Base-by-base conservation (phyloP, 176 grass and related monocot genomes). In the Juncus inflexus region DNA sequence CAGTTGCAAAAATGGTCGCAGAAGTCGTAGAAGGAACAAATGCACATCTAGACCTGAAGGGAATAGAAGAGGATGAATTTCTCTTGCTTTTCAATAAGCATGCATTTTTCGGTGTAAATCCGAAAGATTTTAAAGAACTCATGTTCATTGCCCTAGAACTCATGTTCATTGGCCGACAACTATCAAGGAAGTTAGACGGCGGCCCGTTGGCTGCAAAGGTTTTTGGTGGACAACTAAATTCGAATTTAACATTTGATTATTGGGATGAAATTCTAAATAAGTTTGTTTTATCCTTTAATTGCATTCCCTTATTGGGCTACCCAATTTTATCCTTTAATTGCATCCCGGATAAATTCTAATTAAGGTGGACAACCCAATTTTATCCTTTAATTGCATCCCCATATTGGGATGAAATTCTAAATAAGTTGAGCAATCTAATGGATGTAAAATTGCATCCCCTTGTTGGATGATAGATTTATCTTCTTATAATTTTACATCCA, bases 341-440 rank as follows among this genome's bases (percentile, higher is more conserved):
- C n/a, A n/a, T n/a, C n/a, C n/a, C n/a, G n/a, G n/a, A n/a, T n/a
- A n/a, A n/a, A n/a, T n/a, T n/a, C n/a, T n/a, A n/a, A n/a, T n/a
- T n/a, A n/a, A n/a, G n/a, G n/a, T n/a, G n/a, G n/a, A n/a, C 9
- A 73, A 76, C 84, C 76, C 42, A 61, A 79, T 4, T 3, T n/a
- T n/a, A n/a, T n/a, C n/a, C n/a, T n/a, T n/a, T n/a, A n/a, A n/a
- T n/a, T n/a, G n/a, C n/a, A n/a, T n/a, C n/a, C n/a, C n/a, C n/a
- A n/a, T n/a, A n/a, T n/a, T n/a, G n/a, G n/a, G n/a, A n/a, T n/a
- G n/a, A n/a, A n/a, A n/a, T n/a, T n/a, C n/a, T n/a, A n/a, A n/a
- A n/a, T n/a, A n/a, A n/a, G n/a, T n/a, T n/a, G n/a, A n/a, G n/a
- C n/a, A n/a, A n/a, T n/a, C n/a, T n/a, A n/a, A 72, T n/a, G 80